A percentile compares a stretch with the other conserved stretches of the same genome.
Evolutionary conservation across 1,284 basidiomycete species (phyloP).

Genomic region (Moniliella sp.): DNA sequence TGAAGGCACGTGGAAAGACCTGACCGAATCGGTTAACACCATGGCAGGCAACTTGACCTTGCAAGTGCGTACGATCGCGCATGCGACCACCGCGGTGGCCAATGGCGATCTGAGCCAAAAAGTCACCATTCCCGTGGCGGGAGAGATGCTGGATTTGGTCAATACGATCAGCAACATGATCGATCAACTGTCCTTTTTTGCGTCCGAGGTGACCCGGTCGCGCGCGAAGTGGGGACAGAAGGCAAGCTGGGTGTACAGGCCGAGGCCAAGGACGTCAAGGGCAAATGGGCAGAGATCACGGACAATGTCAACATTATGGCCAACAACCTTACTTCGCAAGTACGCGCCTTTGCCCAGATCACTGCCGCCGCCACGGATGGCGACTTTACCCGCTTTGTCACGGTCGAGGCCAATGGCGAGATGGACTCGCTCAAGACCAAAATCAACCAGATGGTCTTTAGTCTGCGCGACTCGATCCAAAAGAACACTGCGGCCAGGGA

Average conservation of each 20-base stretch:
- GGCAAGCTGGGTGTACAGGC: slow-evolving; percentile 92
- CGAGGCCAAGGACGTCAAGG: slow-evolving; percentile 88
- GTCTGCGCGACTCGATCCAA: slow-evolving; percentile 84
- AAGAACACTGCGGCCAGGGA: slow-evolving; percentile 95
- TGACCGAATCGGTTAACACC: no score
- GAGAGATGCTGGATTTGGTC: slow-evolving; percentile 71
- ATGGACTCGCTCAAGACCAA: slow-evolving; percentile 99
- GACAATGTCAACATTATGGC: slow-evolving; percentile 38
- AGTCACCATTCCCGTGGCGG: no score
- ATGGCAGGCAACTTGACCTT: no score
- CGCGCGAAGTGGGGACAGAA: slow-evolving; percentile 79
- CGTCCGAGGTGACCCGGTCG: slow-evolving; percentile 94
- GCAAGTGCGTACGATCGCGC: no score
- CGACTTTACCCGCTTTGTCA: slow-evolving; percentile 96
- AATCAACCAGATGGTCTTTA: slow-evolving; percentile 98
- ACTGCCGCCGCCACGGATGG: slow-evolving; percentile 95
- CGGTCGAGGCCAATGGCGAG: slow-evolving; percentile 88
- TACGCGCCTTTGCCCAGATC: slow-evolving; percentile 94
- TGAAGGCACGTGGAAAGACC: no score
- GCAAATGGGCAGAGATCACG: no score
- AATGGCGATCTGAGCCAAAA: no score
- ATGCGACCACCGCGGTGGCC: no score
- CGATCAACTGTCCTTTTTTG: no score
- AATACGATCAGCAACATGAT: slow-evolving; percentile 47
- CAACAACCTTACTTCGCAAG: slow-evolving; percentile 86